A percentile compares a stretch with the other conserved stretches of the same genome.
Evolutionary conservation across 768 basidiomycete genomes (phyloP).

Genomic region (Mycena amicta): DNA sequence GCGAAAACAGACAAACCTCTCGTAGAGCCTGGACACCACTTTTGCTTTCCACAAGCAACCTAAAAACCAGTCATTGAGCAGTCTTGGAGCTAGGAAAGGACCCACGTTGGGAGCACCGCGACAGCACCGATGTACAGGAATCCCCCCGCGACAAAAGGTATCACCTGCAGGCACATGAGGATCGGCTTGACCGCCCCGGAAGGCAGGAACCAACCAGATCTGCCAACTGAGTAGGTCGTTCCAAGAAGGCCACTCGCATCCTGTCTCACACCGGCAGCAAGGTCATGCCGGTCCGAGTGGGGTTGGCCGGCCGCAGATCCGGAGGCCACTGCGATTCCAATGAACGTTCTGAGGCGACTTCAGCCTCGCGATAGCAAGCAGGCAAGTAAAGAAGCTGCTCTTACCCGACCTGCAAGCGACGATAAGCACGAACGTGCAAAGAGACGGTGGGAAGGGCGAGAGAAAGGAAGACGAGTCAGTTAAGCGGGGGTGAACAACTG

Average conservation of each 20-base stretch:
- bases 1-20: constrained; percentile 57
- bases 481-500: not conserved
- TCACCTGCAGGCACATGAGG: constrained; percentile 56
- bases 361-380: constrained; percentile 26
- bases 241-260: constrained; percentile 78
- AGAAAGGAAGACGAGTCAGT: not conserved
- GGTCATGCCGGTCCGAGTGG: constrained; percentile 46
- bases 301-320: constrained; percentile 37
- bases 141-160: constrained; percentile 87
- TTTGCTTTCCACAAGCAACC: constrained; percentile 85
- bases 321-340: constrained; percentile 81
- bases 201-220: constrained; percentile 55
- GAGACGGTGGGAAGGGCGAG: not conserved
- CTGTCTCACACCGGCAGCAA: constrained; percentile 78
- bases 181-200: constrained; percentile 15
- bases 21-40: constrained; percentile 87
- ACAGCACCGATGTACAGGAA: constrained; percentile 95
- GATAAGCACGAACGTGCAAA: constrained; percentile 5
- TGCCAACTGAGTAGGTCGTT: constrained; percentile 73
- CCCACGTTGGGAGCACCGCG: constrained; percentile 87
- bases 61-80: constrained; percentile 32
- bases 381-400: constrained; percentile 17
- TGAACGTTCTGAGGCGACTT: constrained; percentile 65
- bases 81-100: constrained; percentile 22
- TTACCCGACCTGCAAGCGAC: constrained; percentile 17